Base-by-base conservation (phyloP, 106 monocot species). In the Amphibolis antarctica region DNA sequence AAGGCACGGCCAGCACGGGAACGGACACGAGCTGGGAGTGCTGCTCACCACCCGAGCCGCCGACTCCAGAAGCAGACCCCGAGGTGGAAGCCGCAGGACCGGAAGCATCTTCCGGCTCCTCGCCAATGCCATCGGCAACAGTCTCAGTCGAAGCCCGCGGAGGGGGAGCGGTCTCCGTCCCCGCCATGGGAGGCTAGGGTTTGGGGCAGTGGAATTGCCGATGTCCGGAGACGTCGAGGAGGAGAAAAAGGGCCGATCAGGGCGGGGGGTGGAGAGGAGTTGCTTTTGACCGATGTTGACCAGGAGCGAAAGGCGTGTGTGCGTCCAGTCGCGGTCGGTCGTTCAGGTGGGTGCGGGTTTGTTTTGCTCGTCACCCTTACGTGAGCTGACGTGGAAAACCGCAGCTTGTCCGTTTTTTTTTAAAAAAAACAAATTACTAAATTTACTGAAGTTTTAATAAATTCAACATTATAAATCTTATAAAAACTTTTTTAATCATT, bases 1-100 rank as follows among this genome's bases (percentile, higher is more conserved):
- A 79, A 12, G 84, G 77, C 29, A 80, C 64, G 22, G 73, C 69
- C 23, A 80, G 69, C 31, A 79, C 62, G 26, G 66, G 51, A 12
- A 77, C 66, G 1, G 69, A 68, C 5, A 79, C 42, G 55, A 79
- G 57, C 46, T 66, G 62, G 30, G 46, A 21, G n/a, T n/a, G n/a
- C n/a, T n/a, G 12, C 65, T n/a, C 12, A 24, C 25, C 42, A 46
- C 25, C 23, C 46, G 45, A 47, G 24, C 53, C 71, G 59, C 29
- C 56, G 63, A 43, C 76, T 27, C 72, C 80, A 71, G 57, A 6
- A 66, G 71, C 75, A 10, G 17, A 43, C 45, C 53, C 53, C 22
- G 42, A n/a, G 61, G 18, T 47, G 44, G 63, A 47, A 47, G 27
- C 26, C 5, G 47, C 14, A 10, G 63, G 63, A 27, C 1, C 46